Evolutionary conservation across 2,329 filamentous ascomycete species (phyloP).

Genomic region (Emergomyces africanus): DNA sequence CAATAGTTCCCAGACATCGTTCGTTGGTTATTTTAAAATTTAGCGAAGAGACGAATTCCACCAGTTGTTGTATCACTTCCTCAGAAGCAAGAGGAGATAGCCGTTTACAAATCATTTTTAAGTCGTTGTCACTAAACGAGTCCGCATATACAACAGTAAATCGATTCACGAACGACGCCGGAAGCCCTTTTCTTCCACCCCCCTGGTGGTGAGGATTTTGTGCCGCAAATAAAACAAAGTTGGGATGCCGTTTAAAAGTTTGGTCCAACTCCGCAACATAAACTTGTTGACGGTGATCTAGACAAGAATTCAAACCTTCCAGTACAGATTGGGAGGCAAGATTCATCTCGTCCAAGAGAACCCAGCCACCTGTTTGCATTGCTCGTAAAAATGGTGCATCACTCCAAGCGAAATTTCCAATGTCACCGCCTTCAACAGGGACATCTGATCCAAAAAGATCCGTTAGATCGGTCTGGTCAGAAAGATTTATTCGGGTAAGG

Average conservation of each 20-base stretch:
- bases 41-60: constrained; percentile 68
- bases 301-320: constrained; percentile 88
- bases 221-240: constrained; percentile 91
- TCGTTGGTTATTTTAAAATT: constrained; percentile 55
- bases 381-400: constrained; percentile 91
- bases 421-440: constrained; percentile 80
- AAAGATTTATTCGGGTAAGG: constrained; percentile 88
- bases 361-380: constrained; percentile 96
- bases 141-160: constrained; percentile 98
- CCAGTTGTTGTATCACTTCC: constrained; percentile 52
- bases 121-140: constrained; percentile 66
- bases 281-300: constrained; percentile 91
- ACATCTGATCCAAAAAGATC: constrained; percentile 96
- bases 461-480: constrained; percentile 95
- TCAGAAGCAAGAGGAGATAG: constrained; percentile 55
- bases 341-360: constrained; percentile 97
- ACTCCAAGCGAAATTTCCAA: constrained; percentile 86
- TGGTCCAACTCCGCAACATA: constrained; percentile 94
- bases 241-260: constrained; percentile 75
- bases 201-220: constrained; percentile 98
- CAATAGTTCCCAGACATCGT: constrained; percentile 41
- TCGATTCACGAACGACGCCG: constrained; percentile 91
- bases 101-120: constrained; percentile 67
- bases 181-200: constrained; percentile 85
- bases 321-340: constrained; percentile 91